Base-by-base conservation (phyloP, 257 asterid species). In the Primulina tabacum region DNA sequence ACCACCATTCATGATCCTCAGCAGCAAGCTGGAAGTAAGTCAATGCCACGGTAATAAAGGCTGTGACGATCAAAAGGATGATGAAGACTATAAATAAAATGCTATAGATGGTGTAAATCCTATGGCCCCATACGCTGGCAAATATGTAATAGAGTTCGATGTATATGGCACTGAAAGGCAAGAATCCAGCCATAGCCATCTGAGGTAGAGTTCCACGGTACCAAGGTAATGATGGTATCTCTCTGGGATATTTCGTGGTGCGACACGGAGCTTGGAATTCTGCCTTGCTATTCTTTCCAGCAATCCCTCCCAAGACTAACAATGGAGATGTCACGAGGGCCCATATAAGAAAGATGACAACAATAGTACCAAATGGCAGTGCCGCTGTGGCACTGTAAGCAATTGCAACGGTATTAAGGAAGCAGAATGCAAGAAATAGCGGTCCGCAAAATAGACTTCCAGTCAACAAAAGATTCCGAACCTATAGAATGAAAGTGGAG, bases 1-100 rank as follows among this genome's bases (percentile, higher is more conserved):
- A 90, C 97, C 97, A 90, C 97, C 97, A 90, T 75, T 88, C 90
- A 75, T 90, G 97, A 70, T 90, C 97, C 84, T 90, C 97, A 52
- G 97, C 97, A 71, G 96, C 97, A 65, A 90, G 96, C 67, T 90
- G 97, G 79, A 90, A 90, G 65, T 90, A 90, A 9, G 96, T 88
- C 82, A 90, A 81, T 0, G 97, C 97, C 76, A 90, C 94, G 3
- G 96, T 90, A 33, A 90, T 90, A 67, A 90, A 90, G 10, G 97
- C 97, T 40, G 97, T 90, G 65, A 90, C 96, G 34, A 90, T 87
- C 71, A 90, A 73, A 74, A 90, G 97, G 73, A 90, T 90, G 69
- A 88, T 87, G 80, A 90, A 90, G 76, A 90, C 97, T n/a, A 90
- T 87, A 75, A 85, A 90, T 62, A 90, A 74, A 74, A 90, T 90